Evolutionary conservation across 164 flowering plant genomes (phyloP).

Genomic region (Saururus chinensis): DNA sequence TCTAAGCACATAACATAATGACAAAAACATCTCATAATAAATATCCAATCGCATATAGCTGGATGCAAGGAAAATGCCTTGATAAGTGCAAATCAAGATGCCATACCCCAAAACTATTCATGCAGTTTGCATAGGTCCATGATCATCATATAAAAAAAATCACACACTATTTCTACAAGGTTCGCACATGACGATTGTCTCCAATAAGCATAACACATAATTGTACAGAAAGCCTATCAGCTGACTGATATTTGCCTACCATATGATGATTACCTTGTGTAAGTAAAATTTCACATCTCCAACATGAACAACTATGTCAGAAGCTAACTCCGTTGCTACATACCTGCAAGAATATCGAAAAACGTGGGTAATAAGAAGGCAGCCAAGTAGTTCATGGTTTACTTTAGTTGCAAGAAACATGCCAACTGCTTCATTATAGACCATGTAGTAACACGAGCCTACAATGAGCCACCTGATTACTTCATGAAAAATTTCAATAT

Average conservation of each 20-base stretch:
- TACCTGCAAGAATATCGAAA: slow-evolving; percentile 39
- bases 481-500: too few relatives aligned
- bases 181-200: too few relatives aligned
- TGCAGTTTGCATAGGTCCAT: too few relatives aligned
- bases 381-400: neutral
- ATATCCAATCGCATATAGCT: neutral
- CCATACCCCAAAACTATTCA: neutral
- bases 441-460: too few relatives aligned
- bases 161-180: too few relatives aligned
- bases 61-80: neutral
- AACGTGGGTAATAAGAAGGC: neutral
- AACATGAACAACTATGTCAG: slow-evolving; percentile 52
- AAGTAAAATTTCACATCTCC: slow-evolving; percentile 77
- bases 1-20: neutral
- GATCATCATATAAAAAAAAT: too few relatives aligned
- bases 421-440: too few relatives aligned
- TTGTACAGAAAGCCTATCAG: neutral
- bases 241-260: neutral
- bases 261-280: slow-evolving; percentile 61
- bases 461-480: too few relatives aligned
- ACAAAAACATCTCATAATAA: neutral
- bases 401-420: too few relatives aligned
- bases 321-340: slow-evolving; percentile 70
- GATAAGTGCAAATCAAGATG: neutral
- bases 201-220: neutral